These are phyloP conservation scores for Colletotrichum lupini DNA, from an alignment of 2,329 filamentous ascomycete genomes.

Conservation along the genomic window DNA sequence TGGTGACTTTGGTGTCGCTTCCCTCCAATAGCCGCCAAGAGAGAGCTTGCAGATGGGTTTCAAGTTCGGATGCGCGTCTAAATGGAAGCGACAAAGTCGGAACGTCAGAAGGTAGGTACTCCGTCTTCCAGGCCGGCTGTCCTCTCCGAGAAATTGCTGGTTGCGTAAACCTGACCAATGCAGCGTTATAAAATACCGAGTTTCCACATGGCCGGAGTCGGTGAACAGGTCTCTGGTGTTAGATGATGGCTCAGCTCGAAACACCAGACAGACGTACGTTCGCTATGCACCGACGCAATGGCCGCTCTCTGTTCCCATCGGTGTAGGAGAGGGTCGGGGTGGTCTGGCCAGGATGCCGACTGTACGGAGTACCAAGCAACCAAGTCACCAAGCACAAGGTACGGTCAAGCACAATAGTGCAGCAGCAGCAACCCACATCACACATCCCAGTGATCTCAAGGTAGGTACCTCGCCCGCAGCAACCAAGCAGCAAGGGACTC, in stretches of 20 bases:
- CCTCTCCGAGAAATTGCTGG: background rate
- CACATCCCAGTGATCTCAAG: too few relatives aligned
- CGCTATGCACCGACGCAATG: constrained; percentile 30
- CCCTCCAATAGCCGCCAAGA: constrained; percentile 18
- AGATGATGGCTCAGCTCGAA: constrained; percentile 35
- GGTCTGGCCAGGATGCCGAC: constrained; percentile 22
- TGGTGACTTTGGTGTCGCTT: constrained; percentile 3
- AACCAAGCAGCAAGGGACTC: constrained; percentile 11
- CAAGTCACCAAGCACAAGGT: too few relatives aligned
- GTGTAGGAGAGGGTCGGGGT: constrained; percentile 19
- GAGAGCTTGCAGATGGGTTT: constrained; percentile 15
- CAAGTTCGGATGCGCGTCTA: background rate
- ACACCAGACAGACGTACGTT: constrained; percentile 34
- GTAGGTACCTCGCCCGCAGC: background rate
- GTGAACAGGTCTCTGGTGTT: constrained; percentile 25
- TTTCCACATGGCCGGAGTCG: constrained; percentile 32
- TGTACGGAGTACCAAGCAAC: background rate
- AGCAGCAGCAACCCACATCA: too few relatives aligned
- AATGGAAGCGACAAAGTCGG: background rate
- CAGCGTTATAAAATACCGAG: constrained; percentile 20
- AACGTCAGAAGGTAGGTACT: too few relatives aligned
- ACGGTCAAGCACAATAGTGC: too few relatives aligned
- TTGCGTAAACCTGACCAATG: constrained; percentile 21
- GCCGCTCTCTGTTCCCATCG: constrained; percentile 22
- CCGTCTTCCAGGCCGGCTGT: background rate